Conservation (phyloP, 345 rosid species). For the Jatropha curcas region DNA sequence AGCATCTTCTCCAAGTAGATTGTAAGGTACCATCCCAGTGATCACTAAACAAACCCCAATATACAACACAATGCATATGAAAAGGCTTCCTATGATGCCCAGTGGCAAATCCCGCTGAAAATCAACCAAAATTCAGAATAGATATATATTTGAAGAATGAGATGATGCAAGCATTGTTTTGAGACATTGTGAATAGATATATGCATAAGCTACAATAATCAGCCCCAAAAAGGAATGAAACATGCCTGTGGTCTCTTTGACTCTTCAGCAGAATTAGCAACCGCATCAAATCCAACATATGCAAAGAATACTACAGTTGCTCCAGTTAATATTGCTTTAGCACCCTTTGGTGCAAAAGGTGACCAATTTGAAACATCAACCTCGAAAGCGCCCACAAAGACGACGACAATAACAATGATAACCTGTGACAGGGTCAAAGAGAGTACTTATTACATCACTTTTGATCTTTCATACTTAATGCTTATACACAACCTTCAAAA, state of each 20-base stretch:
- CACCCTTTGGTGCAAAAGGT: slow-evolving; percentile 87
- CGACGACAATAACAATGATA: slow-evolving; percentile 73
- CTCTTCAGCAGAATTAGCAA: slow-evolving; percentile 97
- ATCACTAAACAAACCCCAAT: slow-evolving; percentile 85
- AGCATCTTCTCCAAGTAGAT: slow-evolving; percentile 81
- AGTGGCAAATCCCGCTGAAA: slow-evolving; percentile 87
- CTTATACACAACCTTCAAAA: neutral
- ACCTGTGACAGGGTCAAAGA: slow-evolving; percentile 48
- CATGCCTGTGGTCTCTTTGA: slow-evolving; percentile 84
- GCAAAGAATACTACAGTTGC: slow-evolving; percentile 96
- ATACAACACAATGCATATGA: slow-evolving; percentile 66
- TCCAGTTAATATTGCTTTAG: slow-evolving; percentile 74
- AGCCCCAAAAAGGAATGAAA: slow-evolving; percentile 10
- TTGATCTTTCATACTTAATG: neutral
- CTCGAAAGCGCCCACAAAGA: slow-evolving; percentile 76
- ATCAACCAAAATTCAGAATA: slow-evolving; percentile 19
- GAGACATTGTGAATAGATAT: neutral
- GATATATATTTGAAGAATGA: slow-evolving; percentile 6
- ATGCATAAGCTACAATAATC: slow-evolving; percentile 1
- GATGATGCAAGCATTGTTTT: neutral
- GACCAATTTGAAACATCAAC: slow-evolving; percentile 90
- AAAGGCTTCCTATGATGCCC: slow-evolving; percentile 89
- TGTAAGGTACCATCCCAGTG: slow-evolving; percentile 95
- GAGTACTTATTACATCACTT: neutral
- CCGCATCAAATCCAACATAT: slow-evolving; percentile 97